Conservation (phyloP, 2,329 filamentous ascomycete genomes). For the Trichoderma koningiopsis region DNA sequence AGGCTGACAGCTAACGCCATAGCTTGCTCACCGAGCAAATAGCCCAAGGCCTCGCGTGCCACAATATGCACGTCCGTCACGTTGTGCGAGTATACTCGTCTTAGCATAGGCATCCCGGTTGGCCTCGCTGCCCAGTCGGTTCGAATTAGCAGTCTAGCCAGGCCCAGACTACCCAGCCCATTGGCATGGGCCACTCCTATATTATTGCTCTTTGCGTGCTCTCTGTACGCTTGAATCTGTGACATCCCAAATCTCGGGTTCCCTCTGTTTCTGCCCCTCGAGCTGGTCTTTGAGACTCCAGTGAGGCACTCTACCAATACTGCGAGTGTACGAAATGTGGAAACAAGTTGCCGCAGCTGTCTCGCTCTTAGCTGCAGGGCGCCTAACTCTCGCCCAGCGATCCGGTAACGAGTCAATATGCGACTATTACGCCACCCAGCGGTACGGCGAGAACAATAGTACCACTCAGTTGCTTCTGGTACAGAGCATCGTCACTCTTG, state of each 20-base stretch:
- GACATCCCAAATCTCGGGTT: not conserved
- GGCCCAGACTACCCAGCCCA: not conserved
- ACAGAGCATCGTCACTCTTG: slow-evolving; percentile 36
- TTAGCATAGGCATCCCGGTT: not conserved
- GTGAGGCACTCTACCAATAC: not conserved
- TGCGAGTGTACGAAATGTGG: slow-evolving; percentile 16
- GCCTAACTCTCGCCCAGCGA: not conserved
- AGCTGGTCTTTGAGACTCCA: not conserved
- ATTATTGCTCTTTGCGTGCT: not conserved
- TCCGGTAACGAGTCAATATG: slow-evolving; percentile 32
- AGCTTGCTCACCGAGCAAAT: slow-evolving; percentile 14
- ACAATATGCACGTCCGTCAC: slow-evolving; percentile 23
- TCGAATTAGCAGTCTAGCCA: not conserved
- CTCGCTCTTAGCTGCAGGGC: slow-evolving; percentile 10
- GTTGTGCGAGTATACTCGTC: not conserved
- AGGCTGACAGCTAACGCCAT: slow-evolving; percentile 9
- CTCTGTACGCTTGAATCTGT: not conserved
- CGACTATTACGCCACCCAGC: slow-evolving; percentile 36
- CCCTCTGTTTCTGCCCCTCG: not conserved
- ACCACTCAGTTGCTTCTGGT: slow-evolving; percentile 35
- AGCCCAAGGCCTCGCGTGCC: slow-evolving; percentile 13
- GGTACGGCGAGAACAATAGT: slow-evolving; percentile 33
- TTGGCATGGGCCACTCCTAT: not conserved
- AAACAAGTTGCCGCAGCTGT: slow-evolving; percentile 1
- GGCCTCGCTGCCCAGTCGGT: not conserved